Evolutionary conservation across 352 stramenopile genomes (phyloP).

Genomic region (Blastocystis sp.): DNA sequence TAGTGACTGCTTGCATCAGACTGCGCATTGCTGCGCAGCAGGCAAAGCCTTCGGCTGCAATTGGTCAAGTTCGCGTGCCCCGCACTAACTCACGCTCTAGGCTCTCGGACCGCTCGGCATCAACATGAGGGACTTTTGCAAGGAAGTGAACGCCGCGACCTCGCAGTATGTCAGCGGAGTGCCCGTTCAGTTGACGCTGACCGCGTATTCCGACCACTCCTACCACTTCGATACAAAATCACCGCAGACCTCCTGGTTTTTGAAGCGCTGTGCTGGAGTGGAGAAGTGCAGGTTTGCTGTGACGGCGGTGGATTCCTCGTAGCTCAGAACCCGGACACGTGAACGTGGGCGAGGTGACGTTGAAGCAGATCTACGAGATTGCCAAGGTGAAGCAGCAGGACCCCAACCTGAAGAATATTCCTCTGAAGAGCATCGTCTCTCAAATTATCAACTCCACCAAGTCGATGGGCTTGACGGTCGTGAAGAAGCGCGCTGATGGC

Average conservation of each 20-base stretch:
- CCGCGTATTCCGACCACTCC: slow-evolving; percentile 86
- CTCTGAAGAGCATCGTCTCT: slow-evolving; percentile 80
- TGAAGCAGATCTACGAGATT: slow-evolving; percentile 96
- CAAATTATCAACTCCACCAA: slow-evolving; percentile 68
- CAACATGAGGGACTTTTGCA: slow-evolving; percentile 99
- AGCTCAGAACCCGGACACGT: slow-evolving; percentile 75
- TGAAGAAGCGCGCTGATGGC: slow-evolving; percentile 65
- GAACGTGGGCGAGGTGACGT: slow-evolving; percentile 80
- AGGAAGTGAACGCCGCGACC: slow-evolving; percentile 93
- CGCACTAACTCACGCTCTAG: slow-evolving; percentile 70
- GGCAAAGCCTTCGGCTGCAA: slow-evolving; percentile 81
- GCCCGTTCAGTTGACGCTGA: slow-evolving; percentile 85
- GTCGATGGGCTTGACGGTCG: slow-evolving; percentile 61
- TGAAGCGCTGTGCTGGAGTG: slow-evolving; percentile 85
- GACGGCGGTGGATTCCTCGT: slow-evolving; percentile 4
- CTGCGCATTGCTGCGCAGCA: slow-evolving; percentile 82
- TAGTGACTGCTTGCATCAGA: slow-evolving; percentile 80
- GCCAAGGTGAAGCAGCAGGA: slow-evolving; percentile 92
- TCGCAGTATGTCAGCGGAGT: slow-evolving; percentile 84
- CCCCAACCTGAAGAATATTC: slow-evolving; percentile 86
- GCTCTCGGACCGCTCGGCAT: slow-evolving; percentile 90
- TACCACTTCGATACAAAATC: slow-evolving; percentile 93
- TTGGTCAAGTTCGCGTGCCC: slow-evolving; percentile 73
- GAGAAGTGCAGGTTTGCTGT: slow-evolving; percentile 76
- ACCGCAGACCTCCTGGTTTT: slow-evolving; percentile 87